Conservation (phyloP, 495 filamentous ascomycete genomes). For the Daldinia loculata region DNA sequence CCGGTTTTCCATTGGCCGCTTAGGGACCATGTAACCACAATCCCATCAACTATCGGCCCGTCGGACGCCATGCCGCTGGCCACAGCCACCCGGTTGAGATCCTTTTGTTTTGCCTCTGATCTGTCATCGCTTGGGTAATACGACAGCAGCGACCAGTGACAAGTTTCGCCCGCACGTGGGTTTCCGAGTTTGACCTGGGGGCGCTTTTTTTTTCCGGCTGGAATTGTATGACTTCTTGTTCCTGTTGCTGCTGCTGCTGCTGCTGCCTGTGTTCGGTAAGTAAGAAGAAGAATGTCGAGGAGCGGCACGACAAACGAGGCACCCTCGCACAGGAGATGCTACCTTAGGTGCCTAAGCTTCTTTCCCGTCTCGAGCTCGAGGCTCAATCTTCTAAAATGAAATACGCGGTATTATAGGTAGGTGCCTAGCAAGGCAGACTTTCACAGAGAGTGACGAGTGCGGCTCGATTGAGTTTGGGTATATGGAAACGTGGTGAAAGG, state of each 20-base stretch:
- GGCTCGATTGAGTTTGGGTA: background rate
- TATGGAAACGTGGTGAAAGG: background rate
- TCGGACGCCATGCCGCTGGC: conserved; percentile 10
- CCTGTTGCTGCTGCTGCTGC: background rate
- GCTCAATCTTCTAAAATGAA: background rate
- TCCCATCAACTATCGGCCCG: conserved; percentile 9
- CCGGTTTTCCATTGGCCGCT: conserved; percentile 9
- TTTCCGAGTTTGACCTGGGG: background rate
- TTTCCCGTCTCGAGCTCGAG: background rate
- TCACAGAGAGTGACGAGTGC: background rate
- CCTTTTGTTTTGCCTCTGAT: background rate
- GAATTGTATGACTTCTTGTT: background rate
- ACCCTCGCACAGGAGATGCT: background rate
- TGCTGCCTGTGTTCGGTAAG: background rate
- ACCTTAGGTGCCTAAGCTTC: background rate
- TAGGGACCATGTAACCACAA: background rate
- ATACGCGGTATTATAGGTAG: background rate
- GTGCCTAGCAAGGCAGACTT: background rate
- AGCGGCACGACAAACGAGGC: background rate
- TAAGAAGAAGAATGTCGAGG: background rate
- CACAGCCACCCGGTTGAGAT: conserved; percentile 1
- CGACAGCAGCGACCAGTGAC: background rate
- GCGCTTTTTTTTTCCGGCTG: background rate
- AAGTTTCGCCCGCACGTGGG: conserved; percentile 1
- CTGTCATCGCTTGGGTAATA: conserved; percentile 15